phyloP scores from a whole-genome alignment of 1,139 yeast species.

The Pichia sp. region DNA sequence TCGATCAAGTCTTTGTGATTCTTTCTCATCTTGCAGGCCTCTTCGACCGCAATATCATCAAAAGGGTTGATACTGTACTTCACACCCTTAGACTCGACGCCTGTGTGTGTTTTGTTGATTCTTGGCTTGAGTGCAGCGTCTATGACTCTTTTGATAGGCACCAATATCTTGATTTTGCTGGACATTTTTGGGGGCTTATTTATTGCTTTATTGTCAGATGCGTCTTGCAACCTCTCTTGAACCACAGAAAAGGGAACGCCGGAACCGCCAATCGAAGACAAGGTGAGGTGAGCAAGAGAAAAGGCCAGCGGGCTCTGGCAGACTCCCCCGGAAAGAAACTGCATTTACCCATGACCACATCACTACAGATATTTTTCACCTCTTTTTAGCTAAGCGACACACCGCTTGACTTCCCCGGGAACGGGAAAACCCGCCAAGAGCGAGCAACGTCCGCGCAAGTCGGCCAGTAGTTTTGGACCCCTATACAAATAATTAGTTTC shows the following conservation, averaged over 20 bases:
- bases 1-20: conserved; percentile 69
- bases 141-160: conserved; percentile 92
- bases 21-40: conserved; percentile 77
- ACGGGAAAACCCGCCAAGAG: background rate
- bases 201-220: background rate
- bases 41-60: conserved; percentile 95
- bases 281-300: background rate
- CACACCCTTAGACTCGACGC: conserved; percentile 85
- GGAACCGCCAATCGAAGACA: background rate
- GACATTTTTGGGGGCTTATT: conserved; percentile 8
- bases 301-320: background rate
- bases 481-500: background rate
- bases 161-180: conserved; percentile 58
- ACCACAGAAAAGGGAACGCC: background rate
- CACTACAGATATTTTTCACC: background rate
- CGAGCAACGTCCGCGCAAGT: too few species aligned
- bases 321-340: background rate
- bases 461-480: background rate
- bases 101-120: conserved; percentile 80
- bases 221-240: too few species aligned
- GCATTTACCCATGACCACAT: background rate
- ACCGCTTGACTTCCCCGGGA: background rate
- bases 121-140: conserved; percentile 93
- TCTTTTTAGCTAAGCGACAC: background rate
- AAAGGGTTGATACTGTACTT: conserved; percentile 94